Percentiles rank a stretch among this genome's conserved stretches.
phyloP scores from a whole-genome alignment of 1,284 basidiomycete species.

The Puccinia polysora region DNA sequence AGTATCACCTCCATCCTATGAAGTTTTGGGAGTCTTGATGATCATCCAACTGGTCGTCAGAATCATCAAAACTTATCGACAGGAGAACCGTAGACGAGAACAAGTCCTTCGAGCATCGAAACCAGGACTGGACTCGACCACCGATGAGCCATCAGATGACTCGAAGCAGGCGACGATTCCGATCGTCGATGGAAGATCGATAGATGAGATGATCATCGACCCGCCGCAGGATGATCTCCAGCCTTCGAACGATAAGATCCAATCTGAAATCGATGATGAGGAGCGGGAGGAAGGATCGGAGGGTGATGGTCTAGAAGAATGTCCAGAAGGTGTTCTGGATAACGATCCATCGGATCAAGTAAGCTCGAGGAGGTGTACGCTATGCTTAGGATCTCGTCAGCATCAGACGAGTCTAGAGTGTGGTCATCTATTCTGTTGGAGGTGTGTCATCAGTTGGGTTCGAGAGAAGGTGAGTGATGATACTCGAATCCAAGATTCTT shows the following conservation, averaged over 20 bases:
- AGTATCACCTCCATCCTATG: constrained; percentile 30
- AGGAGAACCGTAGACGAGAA: constrained; percentile 10
- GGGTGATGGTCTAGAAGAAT: constrained; percentile 3
- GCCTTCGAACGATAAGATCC: too few species aligned
- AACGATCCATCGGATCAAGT: constrained; percentile 5
- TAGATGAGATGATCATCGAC: constrained; percentile 29
- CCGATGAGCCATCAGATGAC: not conserved
- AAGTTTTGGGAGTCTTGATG: constrained; percentile 34
- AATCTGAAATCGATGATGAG: constrained; percentile 7
- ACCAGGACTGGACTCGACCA: not conserved
- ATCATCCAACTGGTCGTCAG: constrained; percentile 27
- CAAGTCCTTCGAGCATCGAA: constrained; percentile 3
- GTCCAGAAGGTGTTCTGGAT: constrained; percentile 16
- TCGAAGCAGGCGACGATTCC: not conserved
- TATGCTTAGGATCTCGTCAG: constrained; percentile 24
- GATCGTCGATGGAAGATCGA: constrained; percentile 32
- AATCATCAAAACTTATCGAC: not conserved
- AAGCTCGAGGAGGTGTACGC: constrained; percentile 18
- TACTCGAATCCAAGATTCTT: too few species aligned
- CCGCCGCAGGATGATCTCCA: too few species aligned
- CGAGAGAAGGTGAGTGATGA: constrained; percentile 40
- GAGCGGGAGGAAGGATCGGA: not conserved
- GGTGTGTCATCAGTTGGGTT: constrained; percentile 36
- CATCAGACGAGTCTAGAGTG: constrained; percentile 41
- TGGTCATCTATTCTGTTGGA: constrained; percentile 43